Percentiles rank a stretch among this genome's conserved stretches.
Evolutionary conservation across 1,139 yeast genomes (phyloP).

Genomic region (Candida tunisiensis): DNA sequence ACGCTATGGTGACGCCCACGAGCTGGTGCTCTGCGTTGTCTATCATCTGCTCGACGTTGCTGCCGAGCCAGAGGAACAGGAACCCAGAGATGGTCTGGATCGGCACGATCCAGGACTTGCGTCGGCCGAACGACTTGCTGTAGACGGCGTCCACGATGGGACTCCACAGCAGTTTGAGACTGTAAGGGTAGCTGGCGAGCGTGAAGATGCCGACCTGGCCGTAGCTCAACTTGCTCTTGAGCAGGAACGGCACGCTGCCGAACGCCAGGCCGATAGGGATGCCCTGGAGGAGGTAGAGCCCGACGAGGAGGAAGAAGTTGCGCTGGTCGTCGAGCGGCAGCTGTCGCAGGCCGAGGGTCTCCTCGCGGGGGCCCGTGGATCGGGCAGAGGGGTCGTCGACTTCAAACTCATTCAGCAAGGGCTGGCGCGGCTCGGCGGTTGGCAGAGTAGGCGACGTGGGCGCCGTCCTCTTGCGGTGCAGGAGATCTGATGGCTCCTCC

Average conservation of each 20-base stretch:
- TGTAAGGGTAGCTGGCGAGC: slow-evolving; percentile 87
- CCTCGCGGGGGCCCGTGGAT: background rate
- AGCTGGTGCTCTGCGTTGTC: slow-evolving; percentile 39
- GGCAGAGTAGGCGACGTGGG: too few relatives aligned
- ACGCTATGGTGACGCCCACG: slow-evolving; percentile 37
- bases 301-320: slow-evolving; percentile 54
- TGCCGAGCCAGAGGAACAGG: slow-evolving; percentile 48
- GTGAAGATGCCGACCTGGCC: slow-evolving; percentile 86
- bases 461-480: too few relatives aligned
- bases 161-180: slow-evolving; percentile 83
- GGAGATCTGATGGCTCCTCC: too few relatives aligned
- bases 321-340: slow-evolving; percentile 23
- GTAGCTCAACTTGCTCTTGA: slow-evolving; percentile 69
- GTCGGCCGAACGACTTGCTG: slow-evolving; percentile 48
- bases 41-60: slow-evolving; percentile 37
- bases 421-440: too few relatives aligned
- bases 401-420: background rate
- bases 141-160: slow-evolving; percentile 89
- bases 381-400: background rate
- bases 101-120: slow-evolving; percentile 93
- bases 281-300: slow-evolving; percentile 76
- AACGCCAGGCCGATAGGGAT: slow-evolving; percentile 92
- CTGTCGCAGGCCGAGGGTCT: slow-evolving; percentile 6
- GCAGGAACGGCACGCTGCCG: slow-evolving; percentile 86
- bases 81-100: slow-evolving; percentile 65